These are phyloP conservation scores for Phaeosphaeriaceae sp. DNA, from an alignment of 2,329 filamentous ascomycete genomes.

Conservation along the genomic window DNA sequence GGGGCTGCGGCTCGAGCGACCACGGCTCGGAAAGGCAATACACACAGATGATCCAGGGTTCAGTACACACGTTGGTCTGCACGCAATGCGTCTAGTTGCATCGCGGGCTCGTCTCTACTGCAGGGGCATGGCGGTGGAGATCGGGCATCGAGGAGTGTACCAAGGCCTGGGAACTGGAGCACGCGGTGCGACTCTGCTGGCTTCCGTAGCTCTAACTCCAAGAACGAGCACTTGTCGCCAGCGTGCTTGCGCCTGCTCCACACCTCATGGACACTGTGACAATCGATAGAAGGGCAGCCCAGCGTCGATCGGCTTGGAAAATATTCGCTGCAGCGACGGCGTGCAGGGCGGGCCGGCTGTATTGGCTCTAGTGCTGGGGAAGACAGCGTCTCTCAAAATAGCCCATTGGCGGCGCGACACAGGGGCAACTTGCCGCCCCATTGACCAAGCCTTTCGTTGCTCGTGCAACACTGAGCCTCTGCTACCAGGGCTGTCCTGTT, in stretches of 20 bases:
- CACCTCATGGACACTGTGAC: background rate
- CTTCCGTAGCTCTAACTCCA: background rate
- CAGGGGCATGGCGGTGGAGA: constrained; percentile 9
- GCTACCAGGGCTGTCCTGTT: constrained; percentile 1
- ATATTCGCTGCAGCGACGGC: constrained; percentile 5
- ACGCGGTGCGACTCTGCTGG: background rate
- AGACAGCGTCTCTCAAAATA: constrained; percentile 18
- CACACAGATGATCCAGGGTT: constrained; percentile 9
- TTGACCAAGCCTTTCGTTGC: constrained; percentile 19
- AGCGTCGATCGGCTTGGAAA: constrained; percentile 1
- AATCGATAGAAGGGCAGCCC: background rate
- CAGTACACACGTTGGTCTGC: constrained; percentile 1
- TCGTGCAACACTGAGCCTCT: constrained; percentile 28
- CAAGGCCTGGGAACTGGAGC: background rate
- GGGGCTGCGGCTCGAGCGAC: background rate
- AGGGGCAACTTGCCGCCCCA: constrained; percentile 15
- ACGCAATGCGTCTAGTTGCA: constrained; percentile 15
- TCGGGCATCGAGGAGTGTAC: background rate
- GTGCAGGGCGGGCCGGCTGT: constrained; percentile 1
- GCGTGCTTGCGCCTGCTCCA: background rate
- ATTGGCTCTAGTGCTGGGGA: constrained; percentile 17
- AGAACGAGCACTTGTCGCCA: background rate
- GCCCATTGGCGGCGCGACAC: constrained; percentile 7
- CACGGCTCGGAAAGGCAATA: constrained; percentile 1
- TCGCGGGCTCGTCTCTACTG: constrained; percentile 8